Evolutionary conservation across 176 grass and related monocot genomes (phyloP), one percentile per base, ranked within the genome.

Genomic region (Triticum urartu): DNA sequence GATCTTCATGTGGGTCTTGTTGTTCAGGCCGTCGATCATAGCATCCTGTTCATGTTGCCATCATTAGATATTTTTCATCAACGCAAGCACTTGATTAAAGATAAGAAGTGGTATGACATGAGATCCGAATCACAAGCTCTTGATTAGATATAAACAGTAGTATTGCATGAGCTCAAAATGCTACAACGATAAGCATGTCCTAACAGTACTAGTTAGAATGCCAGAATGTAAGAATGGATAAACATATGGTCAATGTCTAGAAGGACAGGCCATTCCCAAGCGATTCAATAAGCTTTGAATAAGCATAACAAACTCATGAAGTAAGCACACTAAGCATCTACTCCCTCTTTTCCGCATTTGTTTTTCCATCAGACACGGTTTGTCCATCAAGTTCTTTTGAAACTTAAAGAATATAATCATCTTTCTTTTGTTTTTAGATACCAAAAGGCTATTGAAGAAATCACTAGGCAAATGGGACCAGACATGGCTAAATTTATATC

Each of bases 401-500:
- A 68, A 18, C 25, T 14, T 82, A 17, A 45, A 39, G 50, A 67
- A 43, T 84, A 70, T 90, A 74, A 81, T 5, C 62, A 18, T 47
- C 3, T 52, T 74, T 35, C 68, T 24, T 14, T 60, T 68, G 43
- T 10, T 84, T 84, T 72, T 72, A 98, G 96, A 82, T 98, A 94
- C 43, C 93, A 94, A 84, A 69, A 85, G 86, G 96, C 86, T 78
- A 98, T 98, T 77, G 93, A 98, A 88, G 96, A 98, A 80, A 92
- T 98, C 58, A 92, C 96, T 79, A 95, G 74, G 77, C 83, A 75
- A 75, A 98, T 98, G 93, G 93, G 96, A 81, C 87, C 82, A 76
- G 91, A 93, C 86, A 98, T 98, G 96, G 90, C 93, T 75, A 95
- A 94, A 85, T 98, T 91, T 80, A 98, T 98, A 87, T 89, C 83